phyloP scores from a whole-genome alignment of 2,329 filamentous ascomycete species.

The Didymella pinodella region DNA sequence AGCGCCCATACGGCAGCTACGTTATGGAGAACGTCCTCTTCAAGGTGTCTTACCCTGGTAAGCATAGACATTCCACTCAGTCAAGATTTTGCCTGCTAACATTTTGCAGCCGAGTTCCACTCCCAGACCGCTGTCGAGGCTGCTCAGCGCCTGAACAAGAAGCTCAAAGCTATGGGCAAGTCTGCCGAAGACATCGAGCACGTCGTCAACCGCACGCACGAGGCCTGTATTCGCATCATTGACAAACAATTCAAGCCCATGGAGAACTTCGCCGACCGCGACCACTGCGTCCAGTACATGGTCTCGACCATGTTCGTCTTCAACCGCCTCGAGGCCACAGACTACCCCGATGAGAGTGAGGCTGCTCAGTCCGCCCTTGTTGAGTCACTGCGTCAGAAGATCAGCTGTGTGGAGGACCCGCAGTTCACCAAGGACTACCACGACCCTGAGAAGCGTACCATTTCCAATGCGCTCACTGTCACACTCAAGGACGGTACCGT shows the following conservation, averaged over 20 bases:
- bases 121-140: slow-evolving; percentile 98
- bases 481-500: slow-evolving; percentile 93
- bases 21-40: slow-evolving; percentile 99
- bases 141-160: slow-evolving; percentile 84
- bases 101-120: slow-evolving; percentile 82
- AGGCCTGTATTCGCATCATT: slow-evolving; percentile 98
- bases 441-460: slow-evolving; percentile 89
- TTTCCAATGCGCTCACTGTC: slow-evolving; percentile 95
- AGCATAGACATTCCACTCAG: slow-evolving; percentile 37
- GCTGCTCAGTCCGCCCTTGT: slow-evolving; percentile 89
- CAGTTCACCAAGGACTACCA: slow-evolving; percentile 97
- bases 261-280: slow-evolving; percentile 99
- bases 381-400: slow-evolving; percentile 90
- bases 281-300: slow-evolving; percentile 99
- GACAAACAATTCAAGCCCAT: slow-evolving; percentile 99
- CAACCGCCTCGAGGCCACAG: slow-evolving; percentile 88
- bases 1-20: slow-evolving; percentile 95
- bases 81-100: slow-evolving; percentile 5
- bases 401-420: slow-evolving; percentile 95
- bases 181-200: slow-evolving; percentile 88
- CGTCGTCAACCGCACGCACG: slow-evolving; percentile 94
- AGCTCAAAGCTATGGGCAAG: slow-evolving; percentile 86
- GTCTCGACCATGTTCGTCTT: slow-evolving; percentile 94
- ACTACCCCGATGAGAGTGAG: slow-evolving; percentile 93
- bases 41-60: slow-evolving; percentile 98